Base-by-base conservation (phyloP, 1,139 yeast species). In the Candida albicans region DNA sequence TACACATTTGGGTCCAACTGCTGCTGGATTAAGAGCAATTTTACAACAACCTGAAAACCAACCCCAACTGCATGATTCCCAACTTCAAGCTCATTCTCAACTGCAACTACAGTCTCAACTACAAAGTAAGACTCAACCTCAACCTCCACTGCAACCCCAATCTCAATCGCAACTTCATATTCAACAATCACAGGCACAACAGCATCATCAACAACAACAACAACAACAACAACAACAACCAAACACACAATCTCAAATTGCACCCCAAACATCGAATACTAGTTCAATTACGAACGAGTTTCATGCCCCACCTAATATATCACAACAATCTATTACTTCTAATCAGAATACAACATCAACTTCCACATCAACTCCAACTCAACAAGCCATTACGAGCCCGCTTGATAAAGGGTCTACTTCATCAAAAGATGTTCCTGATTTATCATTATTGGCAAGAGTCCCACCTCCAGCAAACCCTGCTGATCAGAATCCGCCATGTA, bases 381-480 rank as follows among this genome's bases (percentile, higher is more conserved):
- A 55, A 35, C 39, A 37, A 24, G 24, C 39, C 15, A 44, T 31
- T 27, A 47, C 37, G 36, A 47, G 41, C 41, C 51, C 38, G 35
- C 29, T 52, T 9, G 42, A 39, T 25, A 24, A 44, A 30, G 37
- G 25, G 7, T 35, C 55, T 33, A 45, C 54, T 28, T 46, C 59
- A 13, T 40, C 56, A 24, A 72, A 67, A 50, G 77, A 70, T 52
- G 73, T 85, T n/a, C 89, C 88, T 10, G 93, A 86, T 58, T 70
- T 85, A 51, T 82, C 89, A 1, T 67, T 85, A 39, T 67, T 86
- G 39, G 89, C 91, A 0, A 68, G 88, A 50, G 89, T 91, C 22
- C 91, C 96, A 31, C 96, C 97, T 1, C 98, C 98, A 3, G 96
- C 96, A 2, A 93, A 93, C 57, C 99, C 99, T 1, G 99, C 99